These are phyloP conservation scores for Danielozyma ontarioensis DNA, from an alignment of 805 yeast genomes.

Conservation along the genomic window DNA sequence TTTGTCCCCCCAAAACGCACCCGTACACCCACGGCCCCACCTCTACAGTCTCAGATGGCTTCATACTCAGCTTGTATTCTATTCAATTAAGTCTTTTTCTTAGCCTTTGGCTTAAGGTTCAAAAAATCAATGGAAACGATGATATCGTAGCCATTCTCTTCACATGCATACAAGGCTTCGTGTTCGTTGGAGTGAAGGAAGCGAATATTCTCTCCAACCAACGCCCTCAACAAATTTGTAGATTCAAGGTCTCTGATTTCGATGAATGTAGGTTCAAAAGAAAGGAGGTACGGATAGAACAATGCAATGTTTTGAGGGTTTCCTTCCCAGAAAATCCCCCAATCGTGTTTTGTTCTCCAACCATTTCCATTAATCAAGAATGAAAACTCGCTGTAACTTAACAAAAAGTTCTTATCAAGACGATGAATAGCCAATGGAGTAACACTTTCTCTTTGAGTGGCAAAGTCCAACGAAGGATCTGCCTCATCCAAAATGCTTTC, in stretches of 20 bases:
- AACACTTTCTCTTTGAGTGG: constrained; percentile 67
- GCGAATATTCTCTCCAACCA: constrained; percentile 87
- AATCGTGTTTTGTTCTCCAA: constrained; percentile 90
- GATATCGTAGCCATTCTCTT: constrained; percentile 85
- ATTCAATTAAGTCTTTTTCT: too few species aligned
- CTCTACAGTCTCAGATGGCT: too few species aligned
- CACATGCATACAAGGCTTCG: constrained; percentile 89
- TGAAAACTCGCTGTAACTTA: constrained; percentile 89
- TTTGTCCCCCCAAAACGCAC: too few species aligned
- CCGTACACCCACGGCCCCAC: too few species aligned
- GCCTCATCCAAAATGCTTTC: constrained; percentile 96
- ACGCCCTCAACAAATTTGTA: constrained; percentile 80
- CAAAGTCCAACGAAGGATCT: constrained; percentile 94
- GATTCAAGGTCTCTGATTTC: constrained; percentile 90
- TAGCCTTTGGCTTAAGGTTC: constrained; percentile 41
- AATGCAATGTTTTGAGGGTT: constrained; percentile 87
- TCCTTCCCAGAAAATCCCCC: constrained; percentile 97
- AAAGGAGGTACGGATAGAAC: constrained; percentile 88
- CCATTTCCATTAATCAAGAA: constrained; percentile 93
- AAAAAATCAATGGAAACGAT: constrained; percentile 92
- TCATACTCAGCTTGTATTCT: too few species aligned
- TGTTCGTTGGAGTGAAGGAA: constrained; percentile 86
- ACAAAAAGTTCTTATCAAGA: constrained; percentile 79
- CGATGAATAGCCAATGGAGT: constrained; percentile 91
- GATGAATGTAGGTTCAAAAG: constrained; percentile 85